phyloP scores from a whole-genome alignment of 495 filamentous ascomycete genomes.

The Penicillium parvum region DNA sequence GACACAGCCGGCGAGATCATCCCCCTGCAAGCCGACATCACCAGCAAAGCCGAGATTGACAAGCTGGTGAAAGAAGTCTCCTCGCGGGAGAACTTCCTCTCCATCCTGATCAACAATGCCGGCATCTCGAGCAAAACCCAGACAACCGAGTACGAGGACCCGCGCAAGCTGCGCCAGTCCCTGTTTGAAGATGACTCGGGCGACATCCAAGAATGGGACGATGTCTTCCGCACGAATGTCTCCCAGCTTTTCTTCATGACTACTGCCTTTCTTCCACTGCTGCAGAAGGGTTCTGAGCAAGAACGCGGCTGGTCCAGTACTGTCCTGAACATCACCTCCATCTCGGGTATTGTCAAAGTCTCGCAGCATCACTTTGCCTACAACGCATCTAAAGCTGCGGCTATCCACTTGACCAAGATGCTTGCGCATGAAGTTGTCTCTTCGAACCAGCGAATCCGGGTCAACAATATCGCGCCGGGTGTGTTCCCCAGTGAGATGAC shows the following conservation, averaged over 20 bases:
- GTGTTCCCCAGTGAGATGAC: constrained; percentile 56
- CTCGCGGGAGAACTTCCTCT: constrained; percentile 40
- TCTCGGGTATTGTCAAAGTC: constrained; percentile 46
- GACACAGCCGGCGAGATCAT: constrained; percentile 53
- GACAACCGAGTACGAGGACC: constrained; percentile 30
- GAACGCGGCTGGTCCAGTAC: constrained; percentile 49
- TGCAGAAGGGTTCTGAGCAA: constrained; percentile 41
- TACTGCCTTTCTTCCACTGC: constrained; percentile 36
- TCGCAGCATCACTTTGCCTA: constrained; percentile 52
- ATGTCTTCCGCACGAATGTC: constrained; percentile 46
- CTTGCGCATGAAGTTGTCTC: constrained; percentile 46
- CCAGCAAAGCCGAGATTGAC: constrained; percentile 42
- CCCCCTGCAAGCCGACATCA: constrained; percentile 49
- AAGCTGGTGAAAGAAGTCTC: constrained; percentile 42
- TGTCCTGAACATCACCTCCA: constrained; percentile 58
- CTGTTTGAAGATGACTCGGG: constrained; percentile 49
- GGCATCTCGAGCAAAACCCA: constrained; percentile 39
- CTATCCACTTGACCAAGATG: constrained; percentile 52
- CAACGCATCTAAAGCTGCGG: constrained; percentile 49
- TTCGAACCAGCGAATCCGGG: constrained; percentile 38
- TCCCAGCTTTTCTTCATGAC: constrained; percentile 46
- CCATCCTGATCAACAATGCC: constrained; percentile 55
- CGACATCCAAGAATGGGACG: constrained; percentile 43
- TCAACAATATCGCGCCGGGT: constrained; percentile 55
- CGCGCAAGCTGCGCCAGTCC: constrained; percentile 48